Evolutionary conservation across 2,329 filamentous ascomycete genomes (phyloP), one percentile per base, ranked within the genome.

Genomic region (Bertia moriformis): DNA sequence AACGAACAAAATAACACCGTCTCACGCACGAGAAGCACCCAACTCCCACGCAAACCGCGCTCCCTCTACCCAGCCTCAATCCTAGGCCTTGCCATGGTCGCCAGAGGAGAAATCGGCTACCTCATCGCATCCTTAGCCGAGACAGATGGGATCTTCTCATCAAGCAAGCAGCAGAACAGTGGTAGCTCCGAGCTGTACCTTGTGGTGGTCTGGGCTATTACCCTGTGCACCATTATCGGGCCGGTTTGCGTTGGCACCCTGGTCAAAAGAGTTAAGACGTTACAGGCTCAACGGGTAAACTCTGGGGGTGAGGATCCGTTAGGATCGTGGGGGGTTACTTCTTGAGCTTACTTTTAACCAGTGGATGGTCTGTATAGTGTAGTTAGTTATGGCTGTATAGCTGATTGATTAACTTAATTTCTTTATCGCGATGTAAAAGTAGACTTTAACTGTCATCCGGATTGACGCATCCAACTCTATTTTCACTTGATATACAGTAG

Each of bases 101-200:
- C 83, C 0, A 66, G 83, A n/a, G 83, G 83, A 1, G 83, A 91
- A 52, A 84, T 89, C 22, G 82, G 83, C 0, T 86, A 86, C 44
- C 54, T 89, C 33, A 84, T 91, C 43, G 76, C 78, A 1, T 73
- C 78, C 0, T 54, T 87, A 0, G 79, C 79, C 0, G 67, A 83
- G 48, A 66, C 60, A 36, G 60, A 63, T 1, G 60, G 61, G 0
- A 54, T 67, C 13, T 69, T 69, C 29, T n/a, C n/a, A n/a, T n/a
- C n/a, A n/a, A n/a, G n/a, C n/a, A n/a, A n/a, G n/a, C n/a, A n/a
- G n/a, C n/a, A n/a, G n/a, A n/a, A n/a, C n/a, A n/a, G n/a, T n/a
- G 40, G 42, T 1, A 3, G 27, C 35, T 63, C 60, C 0, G 56
- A 67, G 15, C 50, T 71, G 1, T 73, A 71, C 39, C 54, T 73